Percentiles rank a stretch among this genome's conserved stretches.
phyloP scores from a whole-genome alignment of 2,329 filamentous ascomycete species.

The Botryotinia calthae region DNA sequence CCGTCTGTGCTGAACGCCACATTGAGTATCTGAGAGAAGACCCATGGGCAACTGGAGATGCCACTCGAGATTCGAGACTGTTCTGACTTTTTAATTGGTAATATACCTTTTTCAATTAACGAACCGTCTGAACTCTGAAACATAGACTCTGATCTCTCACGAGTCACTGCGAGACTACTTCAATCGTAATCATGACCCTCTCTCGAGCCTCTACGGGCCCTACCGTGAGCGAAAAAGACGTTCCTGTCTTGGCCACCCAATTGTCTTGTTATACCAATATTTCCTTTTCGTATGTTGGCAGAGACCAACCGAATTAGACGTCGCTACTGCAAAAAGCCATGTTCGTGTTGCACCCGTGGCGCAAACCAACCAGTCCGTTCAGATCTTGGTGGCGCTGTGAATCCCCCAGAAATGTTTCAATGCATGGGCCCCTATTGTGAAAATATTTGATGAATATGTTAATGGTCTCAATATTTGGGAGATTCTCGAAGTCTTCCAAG shows the following conservation, averaged over 20 bases:
- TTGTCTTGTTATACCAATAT: neutral
- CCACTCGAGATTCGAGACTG: neutral
- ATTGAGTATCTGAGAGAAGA: neutral
- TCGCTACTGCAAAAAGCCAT: slow-evolving; percentile 6
- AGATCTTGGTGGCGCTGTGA: slow-evolving; percentile 2
- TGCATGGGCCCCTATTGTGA: slow-evolving; percentile 4
- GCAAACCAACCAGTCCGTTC: slow-evolving; percentile 8
- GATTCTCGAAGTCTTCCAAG: neutral
- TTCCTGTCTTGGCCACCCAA: neutral
- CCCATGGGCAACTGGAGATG: neutral
- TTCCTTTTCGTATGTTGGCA: neutral
- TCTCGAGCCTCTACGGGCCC: neutral
- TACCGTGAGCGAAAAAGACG: neutral
- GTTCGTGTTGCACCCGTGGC: slow-evolving; percentile 4
- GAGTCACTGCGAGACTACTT: neutral
- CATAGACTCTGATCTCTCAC: neutral
- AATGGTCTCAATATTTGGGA: neutral
- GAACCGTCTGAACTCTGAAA: slow-evolving; percentile 7
- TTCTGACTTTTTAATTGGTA: neutral
- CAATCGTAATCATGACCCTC: neutral
- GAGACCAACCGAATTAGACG: slow-evolving; percentile 1
- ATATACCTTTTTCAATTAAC: neutral
- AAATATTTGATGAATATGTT: neutral
- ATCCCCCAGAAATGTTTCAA: slow-evolving; percentile 12
- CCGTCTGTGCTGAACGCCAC: slow-evolving; percentile 16